Base-by-base conservation (phyloP, 768 basidiomycete species). In the Suillus tomentosus region DNA sequence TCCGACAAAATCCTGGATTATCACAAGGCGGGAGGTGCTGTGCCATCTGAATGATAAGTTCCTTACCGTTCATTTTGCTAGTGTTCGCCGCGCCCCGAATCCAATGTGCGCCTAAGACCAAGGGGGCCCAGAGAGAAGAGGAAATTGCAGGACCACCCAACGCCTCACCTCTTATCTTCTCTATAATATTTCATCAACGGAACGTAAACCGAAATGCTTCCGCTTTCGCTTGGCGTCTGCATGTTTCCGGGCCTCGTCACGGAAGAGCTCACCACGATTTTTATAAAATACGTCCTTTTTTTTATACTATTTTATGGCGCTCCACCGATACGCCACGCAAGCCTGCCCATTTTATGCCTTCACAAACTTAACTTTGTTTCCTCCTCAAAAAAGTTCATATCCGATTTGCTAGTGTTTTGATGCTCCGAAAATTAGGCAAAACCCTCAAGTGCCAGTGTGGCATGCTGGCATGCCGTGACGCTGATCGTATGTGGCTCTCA, bases 331-430 rank as follows among this genome's bases (percentile, higher is more conserved):
- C 19, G 40, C 24, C 55, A 24, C 55, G 37, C 37, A 57, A 57
- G 37, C 55, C 55, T 9, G 17, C n/a, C 31, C 6, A 37, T 34
- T 56, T n/a, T 22, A n/a, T 56, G 55, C 36, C 14, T 13, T 17
- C 40, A 27, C 40, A 42, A 58, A 58, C 57, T 58, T 58, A 58
- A 58, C 57, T 58, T 58, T 58, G 57, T 58, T 42, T 19, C 24
- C 57, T 58, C 57, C 27, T 58, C 57, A 58, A 42, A 42, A 31
- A 53, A 27, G 31, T 58, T 58, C 39, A 43, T 58, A 24, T 58
- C 40, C 40, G 40, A 58, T 58, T 58, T 58, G 22, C 56, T 57
- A 40, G n/a, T 36, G 7, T 56, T 57, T 57, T 57, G 37, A 57
- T 39, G 56, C 15, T 54, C 37, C 56, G 56, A 40, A 57, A 39